Conservation (phyloP, 1,139 yeast genomes). For the Saccharomycopsis crataegensis region DNA sequence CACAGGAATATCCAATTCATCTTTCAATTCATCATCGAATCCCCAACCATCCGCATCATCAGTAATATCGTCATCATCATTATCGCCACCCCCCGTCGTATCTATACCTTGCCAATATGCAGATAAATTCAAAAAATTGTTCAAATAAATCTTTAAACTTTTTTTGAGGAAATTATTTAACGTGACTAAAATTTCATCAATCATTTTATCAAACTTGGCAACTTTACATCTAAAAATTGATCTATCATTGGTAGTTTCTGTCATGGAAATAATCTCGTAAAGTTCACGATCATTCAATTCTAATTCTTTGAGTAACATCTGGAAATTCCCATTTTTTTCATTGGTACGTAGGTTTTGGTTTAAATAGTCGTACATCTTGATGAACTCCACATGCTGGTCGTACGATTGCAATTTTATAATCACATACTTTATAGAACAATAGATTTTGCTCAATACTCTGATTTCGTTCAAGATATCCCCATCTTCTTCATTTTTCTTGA, state of each 20-base stretch:
- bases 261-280: background rate
- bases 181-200: constrained; percentile 7
- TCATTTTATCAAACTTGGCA: constrained; percentile 6
- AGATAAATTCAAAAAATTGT: constrained; percentile 11
- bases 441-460: constrained; percentile 11
- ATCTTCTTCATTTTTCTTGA: background rate
- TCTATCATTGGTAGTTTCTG: background rate
- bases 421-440: constrained; percentile 16
- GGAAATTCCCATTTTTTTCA: background rate
- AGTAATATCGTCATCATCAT: background rate
- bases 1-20: no score
- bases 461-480: constrained; percentile 8
- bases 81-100: background rate
- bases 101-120: constrained; percentile 6
- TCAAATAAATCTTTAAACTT: constrained; percentile 17
- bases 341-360: background rate
- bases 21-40: constrained; percentile 5
- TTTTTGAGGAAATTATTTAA: constrained; percentile 15
- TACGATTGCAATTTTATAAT: constrained; percentile 13
- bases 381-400: constrained; percentile 9
- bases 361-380: constrained; percentile 7
- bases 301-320: background rate
- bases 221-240: constrained; percentile 11
- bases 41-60: constrained; percentile 13
- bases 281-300: background rate